Percentiles rank a stretch among this genome's conserved stretches.
phyloP scores from a whole-genome alignment of 495 filamentous ascomycete genomes.

The Cercophora samala region DNA sequence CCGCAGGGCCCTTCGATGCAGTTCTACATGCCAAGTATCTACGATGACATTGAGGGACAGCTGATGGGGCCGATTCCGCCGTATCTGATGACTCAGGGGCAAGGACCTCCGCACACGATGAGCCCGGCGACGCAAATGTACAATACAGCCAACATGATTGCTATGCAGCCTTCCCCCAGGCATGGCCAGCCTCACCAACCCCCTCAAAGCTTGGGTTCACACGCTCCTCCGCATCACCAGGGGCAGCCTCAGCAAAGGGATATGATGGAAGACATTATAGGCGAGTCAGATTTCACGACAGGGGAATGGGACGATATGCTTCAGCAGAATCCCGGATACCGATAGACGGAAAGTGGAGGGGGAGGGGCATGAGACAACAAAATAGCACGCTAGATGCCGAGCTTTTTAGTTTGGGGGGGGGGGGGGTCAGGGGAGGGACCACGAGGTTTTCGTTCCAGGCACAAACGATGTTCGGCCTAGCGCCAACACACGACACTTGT shows the following conservation, averaged over 20 bases:
- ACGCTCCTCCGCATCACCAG: conserved; percentile 26
- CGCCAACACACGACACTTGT: background rate
- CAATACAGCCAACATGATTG: conserved; percentile 22
- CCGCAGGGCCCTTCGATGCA: conserved; percentile 31
- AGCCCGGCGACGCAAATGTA: conserved; percentile 42
- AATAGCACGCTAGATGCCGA: background rate
- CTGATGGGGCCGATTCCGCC: conserved; percentile 46
- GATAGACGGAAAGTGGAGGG: background rate
- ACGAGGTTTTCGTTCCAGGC: conserved; percentile 1
- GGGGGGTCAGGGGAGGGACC: background rate
- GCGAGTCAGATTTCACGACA: conserved; percentile 26
- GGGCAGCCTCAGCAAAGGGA: conserved; percentile 36
- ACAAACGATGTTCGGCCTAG: background rate
- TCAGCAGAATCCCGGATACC: background rate
- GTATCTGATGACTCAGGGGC: conserved; percentile 42
- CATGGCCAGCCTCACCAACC: conserved; percentile 19
- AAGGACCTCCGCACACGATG: conserved; percentile 31
- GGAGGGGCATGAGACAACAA: background rate
- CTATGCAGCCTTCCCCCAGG: conserved; percentile 19
- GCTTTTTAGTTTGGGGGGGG: background rate
- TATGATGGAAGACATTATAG: conserved; percentile 42
- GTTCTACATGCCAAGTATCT: conserved; percentile 43
- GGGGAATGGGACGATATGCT: conserved; percentile 33
- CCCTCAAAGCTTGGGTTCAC: conserved; percentile 21
- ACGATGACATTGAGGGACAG: conserved; percentile 49